Evolutionary conservation across 352 stramenopile species (phyloP), one percentile per base, ranked within the genome.

Genomic region (Pythium dissimile): DNA sequence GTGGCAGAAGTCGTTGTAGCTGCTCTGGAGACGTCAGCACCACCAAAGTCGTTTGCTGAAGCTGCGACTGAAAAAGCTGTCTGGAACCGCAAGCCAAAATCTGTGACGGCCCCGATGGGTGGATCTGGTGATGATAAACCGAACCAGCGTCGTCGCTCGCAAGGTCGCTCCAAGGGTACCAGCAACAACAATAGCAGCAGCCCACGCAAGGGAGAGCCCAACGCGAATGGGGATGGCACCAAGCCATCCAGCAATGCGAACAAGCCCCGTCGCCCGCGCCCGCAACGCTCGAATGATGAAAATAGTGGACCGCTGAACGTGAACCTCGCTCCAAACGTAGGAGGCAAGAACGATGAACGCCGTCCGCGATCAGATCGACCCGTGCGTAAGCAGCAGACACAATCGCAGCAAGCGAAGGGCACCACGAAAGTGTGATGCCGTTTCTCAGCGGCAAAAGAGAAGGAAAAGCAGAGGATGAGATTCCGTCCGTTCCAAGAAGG

Each of bases 31-130:
- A 51, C n/a, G n/a, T n/a, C 73, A 48, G 59, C 55, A 12, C 66
- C 74, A 9, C 75, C 75, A 3, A 79, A 81, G 28, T 84, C 73
- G 26, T 86, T 86, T 58, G 73, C 78, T 31, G 66, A 68, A 0
- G 70, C 77, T 38, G 48, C 74, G 28, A 20, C 30, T 6, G 43
- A 18, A 2, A 65, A 59, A 41, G 60, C 42, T 42, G 53, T 51
- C 11, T 54, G 61, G 23, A 60, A 21, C 47, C 53, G 48, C 53
- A 59, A 60, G 26, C 26, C 53, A 0, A 58, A 44, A 31, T 20
- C 30, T 15, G 24, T 27, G 37, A 28, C 37, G 38, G 7, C 38
- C 1, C 54, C 50, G 1, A 44, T 27, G 8, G 39, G 5, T 27
- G 44, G 20, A 23, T 50, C 46, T 20, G 41, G 27, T 8, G 60